These are phyloP conservation scores for Lipomyces anomalus DNA, from an alignment of 805 yeast species.

Conservation along the genomic window DNA sequence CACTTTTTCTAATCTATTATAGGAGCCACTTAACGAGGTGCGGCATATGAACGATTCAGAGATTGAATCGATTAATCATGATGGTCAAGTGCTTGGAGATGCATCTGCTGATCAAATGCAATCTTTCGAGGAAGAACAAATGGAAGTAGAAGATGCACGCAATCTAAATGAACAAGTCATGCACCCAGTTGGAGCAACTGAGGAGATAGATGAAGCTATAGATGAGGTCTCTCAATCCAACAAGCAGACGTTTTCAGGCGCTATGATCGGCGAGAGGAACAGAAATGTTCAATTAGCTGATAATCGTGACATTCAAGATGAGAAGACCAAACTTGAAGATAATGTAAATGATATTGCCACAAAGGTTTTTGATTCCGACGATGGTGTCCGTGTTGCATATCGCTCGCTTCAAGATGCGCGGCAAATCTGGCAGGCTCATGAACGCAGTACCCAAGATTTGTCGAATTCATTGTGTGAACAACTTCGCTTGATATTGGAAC, in stretches of 20 bases:
- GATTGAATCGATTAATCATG: conserved; percentile 48
- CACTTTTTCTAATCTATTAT: background rate
- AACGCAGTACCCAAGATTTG: conserved; percentile 76
- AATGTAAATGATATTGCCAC: conserved; percentile 28
- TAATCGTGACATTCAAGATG: conserved; percentile 32
- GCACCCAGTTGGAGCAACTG: conserved; percentile 34
- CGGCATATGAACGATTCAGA: conserved; percentile 21
- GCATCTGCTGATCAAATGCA: conserved; percentile 77
- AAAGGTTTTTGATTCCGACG: conserved; percentile 8
- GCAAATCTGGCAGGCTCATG: conserved; percentile 76
- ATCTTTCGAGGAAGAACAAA: conserved; percentile 61
- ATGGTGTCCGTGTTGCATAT: conserved; percentile 3
- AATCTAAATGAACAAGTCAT: conserved; percentile 9
- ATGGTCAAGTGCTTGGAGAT: conserved; percentile 90
- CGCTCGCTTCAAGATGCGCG: conserved; percentile 64
- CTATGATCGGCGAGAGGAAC: conserved; percentile 46
- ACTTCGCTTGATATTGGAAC: conserved; percentile 84
- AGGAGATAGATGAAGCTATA: conserved; percentile 32
- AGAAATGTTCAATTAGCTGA: background rate
- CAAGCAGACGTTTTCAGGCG: conserved; percentile 44
- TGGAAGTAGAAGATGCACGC: conserved; percentile 67
- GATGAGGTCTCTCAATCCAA: conserved; percentile 29
- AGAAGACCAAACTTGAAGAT: conserved; percentile 27
- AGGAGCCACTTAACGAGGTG: conserved; percentile 6
- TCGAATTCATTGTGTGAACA: conserved; percentile 89